Conservation (phyloP, 2,329 filamentous ascomycete species). For the Aspergillus viridinutans region DNA sequence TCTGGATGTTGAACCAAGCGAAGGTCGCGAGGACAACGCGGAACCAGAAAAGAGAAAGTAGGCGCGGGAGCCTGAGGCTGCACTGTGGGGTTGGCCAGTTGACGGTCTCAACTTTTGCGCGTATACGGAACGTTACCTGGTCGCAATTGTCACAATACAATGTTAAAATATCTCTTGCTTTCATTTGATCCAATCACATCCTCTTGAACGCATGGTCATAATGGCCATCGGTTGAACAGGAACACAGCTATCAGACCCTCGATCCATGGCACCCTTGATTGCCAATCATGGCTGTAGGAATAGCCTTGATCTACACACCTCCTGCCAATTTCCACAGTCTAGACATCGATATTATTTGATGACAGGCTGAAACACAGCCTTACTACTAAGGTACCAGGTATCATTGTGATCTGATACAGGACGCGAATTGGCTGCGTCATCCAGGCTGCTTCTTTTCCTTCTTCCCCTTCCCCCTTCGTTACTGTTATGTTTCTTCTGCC, state of each 20-base stretch:
- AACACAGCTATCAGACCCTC: too few species aligned
- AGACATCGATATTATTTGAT: conserved; percentile 1
- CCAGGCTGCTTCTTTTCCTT: not conserved
- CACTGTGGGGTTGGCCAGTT: not conserved
- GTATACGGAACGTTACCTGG: not conserved
- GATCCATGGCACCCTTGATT: not conserved
- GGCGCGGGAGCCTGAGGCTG: not conserved
- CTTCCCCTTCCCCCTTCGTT: not conserved
- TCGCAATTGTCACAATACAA: too few species aligned
- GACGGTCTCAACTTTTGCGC: not conserved
- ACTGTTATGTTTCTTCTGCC: not conserved
- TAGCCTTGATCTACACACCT: conserved; percentile 5
- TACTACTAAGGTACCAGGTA: not conserved
- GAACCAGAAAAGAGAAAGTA: not conserved
- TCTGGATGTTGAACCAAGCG: not conserved
- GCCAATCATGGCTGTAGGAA: not conserved
- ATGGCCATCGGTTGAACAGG: too few species aligned
- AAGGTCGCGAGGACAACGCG: not conserved
- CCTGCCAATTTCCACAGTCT: conserved; percentile 1
- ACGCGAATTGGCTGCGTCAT: conserved; percentile 17
- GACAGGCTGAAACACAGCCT: conserved; percentile 4
- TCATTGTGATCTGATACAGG: not conserved
- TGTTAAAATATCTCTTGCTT: not conserved
- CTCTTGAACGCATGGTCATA: too few species aligned
- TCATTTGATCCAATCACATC: too few species aligned